These are phyloP conservation scores for Neonectria coccinea DNA, from an alignment of 2,329 filamentous ascomycete species.

Conservation along the genomic window DNA sequence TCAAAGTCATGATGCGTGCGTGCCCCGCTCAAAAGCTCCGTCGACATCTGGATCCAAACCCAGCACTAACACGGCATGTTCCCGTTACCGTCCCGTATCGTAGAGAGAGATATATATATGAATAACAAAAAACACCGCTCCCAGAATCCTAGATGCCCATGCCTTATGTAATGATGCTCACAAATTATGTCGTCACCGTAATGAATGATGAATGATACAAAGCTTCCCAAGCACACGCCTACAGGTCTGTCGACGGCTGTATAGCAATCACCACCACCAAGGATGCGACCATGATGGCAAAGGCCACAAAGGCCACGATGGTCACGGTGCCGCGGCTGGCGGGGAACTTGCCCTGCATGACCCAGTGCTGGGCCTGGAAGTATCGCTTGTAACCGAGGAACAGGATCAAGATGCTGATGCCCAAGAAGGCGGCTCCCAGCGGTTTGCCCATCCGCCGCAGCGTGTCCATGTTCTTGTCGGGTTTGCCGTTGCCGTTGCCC, in stretches of 20 bases:
- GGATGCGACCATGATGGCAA: conserved; percentile 70
- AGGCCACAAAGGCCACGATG: conserved; percentile 73
- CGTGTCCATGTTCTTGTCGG: conserved; percentile 53
- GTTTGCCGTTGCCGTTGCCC: conserved; percentile 42
- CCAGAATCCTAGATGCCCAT: not conserved
- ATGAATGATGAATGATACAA: not conserved
- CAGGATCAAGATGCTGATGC: conserved; percentile 79
- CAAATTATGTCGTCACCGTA: not conserved
- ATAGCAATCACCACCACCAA: conserved; percentile 71
- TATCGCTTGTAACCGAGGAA: conserved; percentile 83
- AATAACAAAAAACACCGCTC: conserved; percentile 1
- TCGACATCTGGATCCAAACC: conserved; percentile 8
- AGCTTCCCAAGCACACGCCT: not conserved
- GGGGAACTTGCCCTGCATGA: conserved; percentile 83
- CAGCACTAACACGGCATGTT: not conserved
- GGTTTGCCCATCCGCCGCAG: conserved; percentile 77
- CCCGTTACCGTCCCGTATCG: not conserved
- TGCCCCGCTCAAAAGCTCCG: conserved; percentile 8
- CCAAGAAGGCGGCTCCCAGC: conserved; percentile 81
- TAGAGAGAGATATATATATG: not conserved
- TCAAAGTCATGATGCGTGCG: conserved; percentile 22
- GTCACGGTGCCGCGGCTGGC: conserved; percentile 81
- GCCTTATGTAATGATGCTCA: not conserved
- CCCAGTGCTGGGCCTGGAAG: conserved; percentile 82
- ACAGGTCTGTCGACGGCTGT: conserved; percentile 51